Conservation (phyloP, 2,329 filamentous ascomycete genomes). For the Fusarium sp. region DNA sequence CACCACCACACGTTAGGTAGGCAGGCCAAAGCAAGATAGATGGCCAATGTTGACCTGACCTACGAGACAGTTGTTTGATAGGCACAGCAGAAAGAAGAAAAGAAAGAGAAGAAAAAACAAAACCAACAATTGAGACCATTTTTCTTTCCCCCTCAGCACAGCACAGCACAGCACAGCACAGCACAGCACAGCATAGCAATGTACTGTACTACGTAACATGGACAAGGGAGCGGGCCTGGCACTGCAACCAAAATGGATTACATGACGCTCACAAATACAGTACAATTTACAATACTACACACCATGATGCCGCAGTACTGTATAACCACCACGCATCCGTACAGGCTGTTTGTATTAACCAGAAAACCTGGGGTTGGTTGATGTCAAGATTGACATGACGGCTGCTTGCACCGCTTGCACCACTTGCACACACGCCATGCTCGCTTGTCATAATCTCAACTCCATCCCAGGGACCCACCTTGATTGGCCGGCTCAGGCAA, state of each 20-base stretch:
- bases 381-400: conserved; percentile 31
- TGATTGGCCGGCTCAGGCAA: conserved; percentile 47
- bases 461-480: conserved; percentile 9
- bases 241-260: conserved; percentile 17
- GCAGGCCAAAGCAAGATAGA: neutral
- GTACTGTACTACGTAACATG: neutral
- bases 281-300: neutral
- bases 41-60: conserved; percentile 5
- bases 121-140: conserved; percentile 11
- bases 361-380: conserved; percentile 41
- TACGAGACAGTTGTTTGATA: neutral
- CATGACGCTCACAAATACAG: conserved; percentile 37
- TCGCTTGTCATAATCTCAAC: conserved; percentile 38
- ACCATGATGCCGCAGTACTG: neutral
- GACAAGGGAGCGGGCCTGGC: conserved; percentile 5
- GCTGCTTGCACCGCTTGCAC: conserved; percentile 13
- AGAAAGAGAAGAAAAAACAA: neutral
- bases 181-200: neutral
- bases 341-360: neutral
- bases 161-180: too few species aligned
- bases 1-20: neutral
- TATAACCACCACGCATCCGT: neutral
- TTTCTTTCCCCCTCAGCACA: neutral
- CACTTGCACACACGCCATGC: conserved; percentile 13
- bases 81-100: neutral